Base-by-base conservation (phyloP, 2,329 filamentous ascomycete genomes). In the Exophiala aquamarina region DNA sequence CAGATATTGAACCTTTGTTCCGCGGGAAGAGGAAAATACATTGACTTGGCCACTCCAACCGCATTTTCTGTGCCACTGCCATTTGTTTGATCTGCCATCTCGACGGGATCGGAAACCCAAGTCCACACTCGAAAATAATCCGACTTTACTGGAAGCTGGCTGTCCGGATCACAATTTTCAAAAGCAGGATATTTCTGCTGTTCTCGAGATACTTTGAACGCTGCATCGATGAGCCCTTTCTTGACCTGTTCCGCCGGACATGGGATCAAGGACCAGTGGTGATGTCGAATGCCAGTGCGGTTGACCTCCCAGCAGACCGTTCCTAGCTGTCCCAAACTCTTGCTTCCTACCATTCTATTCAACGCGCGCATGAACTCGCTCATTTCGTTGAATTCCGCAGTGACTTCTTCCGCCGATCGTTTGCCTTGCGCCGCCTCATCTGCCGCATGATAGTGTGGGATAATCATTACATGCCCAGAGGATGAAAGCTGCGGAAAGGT, bases 281-380 rank as follows among this genome's bases (percentile, higher is more conserved):
- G 78, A 64, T 98, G 93, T 46, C 97, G 83, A 44, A 93, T 89
- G 41, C 80, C 79, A 3, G 76, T 76, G 41, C 90, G 84, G 63
- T 84, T 92, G 60, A 98, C 91, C 69, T 97, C 93, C 83, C 89
- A 98, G 0, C 89, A 93, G 1, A 97, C 86, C 2, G 84, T 81
- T 13, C 92, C 93, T 1, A 96, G 81, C 66, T 70, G n/a, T 73
- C 70, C 60, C 8, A 64, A 63, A 18, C 70, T 65, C 39, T 65
- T 67, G 10, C 61, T 51, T 13, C 60, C 61, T 10, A 96, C 74
- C 87, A 96, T 95, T 36, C 75, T 76, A 63, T 95, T 89, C 38
- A 97, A 74, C 0, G 87, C 75, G 39, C 79, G 74, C 33, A 86
- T 85, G 68, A 95, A 96, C 35, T 79, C 83, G 13, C 77, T 79